phyloP scores from a whole-genome alignment of 2,329 filamentous ascomycete species.

The Alternaria longipes region DNA sequence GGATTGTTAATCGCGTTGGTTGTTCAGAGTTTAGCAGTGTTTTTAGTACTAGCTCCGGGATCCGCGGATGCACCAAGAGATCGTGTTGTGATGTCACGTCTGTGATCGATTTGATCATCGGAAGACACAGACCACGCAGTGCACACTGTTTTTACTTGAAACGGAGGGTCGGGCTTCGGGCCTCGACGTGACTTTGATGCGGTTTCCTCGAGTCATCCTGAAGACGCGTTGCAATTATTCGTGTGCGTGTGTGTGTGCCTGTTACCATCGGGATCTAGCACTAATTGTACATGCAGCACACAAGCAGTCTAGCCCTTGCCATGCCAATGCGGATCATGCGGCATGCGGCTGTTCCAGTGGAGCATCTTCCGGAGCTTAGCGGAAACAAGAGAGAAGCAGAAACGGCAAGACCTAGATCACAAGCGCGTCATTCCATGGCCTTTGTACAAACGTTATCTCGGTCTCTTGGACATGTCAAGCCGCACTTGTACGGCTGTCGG shows the following conservation, averaged over 20 bases:
- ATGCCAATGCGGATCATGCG: slow-evolving; percentile 16
- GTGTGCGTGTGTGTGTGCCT: neutral
- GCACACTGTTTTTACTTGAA: neutral
- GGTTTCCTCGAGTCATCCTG: neutral
- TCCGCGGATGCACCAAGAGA: slow-evolving; percentile 10
- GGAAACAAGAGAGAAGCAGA: neutral
- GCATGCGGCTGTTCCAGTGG: slow-evolving; percentile 12
- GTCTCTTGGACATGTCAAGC: neutral
- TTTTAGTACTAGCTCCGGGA: slow-evolving; percentile 14
- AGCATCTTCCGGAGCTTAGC: slow-evolving; percentile 10
- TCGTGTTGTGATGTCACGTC: slow-evolving; percentile 12
- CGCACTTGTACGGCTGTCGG: slow-evolving; percentile 3
- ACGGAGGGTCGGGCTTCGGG: neutral
- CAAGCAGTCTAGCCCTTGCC: neutral
- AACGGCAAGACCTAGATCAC: neutral
- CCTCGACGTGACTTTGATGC: neutral
- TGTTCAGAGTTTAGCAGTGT: neutral
- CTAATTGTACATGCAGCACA: neutral
- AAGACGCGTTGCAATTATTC: neutral
- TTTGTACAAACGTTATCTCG: neutral
- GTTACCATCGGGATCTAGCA: neutral
- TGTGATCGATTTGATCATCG: neutral
- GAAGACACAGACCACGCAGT: neutral
- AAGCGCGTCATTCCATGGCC: slow-evolving; percentile 5
- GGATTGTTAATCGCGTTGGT: slow-evolving; percentile 1